Conservation (phyloP, 192 early-diverging fungal genomes). For the Diversispora epigaea region DNA sequence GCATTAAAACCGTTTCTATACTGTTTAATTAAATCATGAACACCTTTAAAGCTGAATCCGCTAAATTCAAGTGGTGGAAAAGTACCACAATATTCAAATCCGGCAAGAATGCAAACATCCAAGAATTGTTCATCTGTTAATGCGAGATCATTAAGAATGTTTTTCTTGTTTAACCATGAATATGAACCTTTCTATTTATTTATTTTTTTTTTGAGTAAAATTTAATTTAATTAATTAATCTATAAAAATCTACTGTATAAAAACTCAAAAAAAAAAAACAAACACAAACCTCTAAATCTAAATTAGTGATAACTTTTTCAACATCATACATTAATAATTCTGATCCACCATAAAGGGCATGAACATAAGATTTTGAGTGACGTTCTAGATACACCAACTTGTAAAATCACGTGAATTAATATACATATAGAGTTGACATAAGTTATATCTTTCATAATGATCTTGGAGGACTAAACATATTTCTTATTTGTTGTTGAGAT, state of each 20-base stretch:
- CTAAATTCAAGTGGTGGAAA: constrained; percentile 65
- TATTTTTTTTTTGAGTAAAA: neutral
- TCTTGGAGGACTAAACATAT: neutral
- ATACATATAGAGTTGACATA: neutral
- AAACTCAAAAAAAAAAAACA: neutral
- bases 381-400: constrained; percentile 70
- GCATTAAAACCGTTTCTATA: constrained; percentile 73
- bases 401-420: neutral
- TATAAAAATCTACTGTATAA: neutral
- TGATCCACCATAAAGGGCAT: constrained; percentile 68
- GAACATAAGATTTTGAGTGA: constrained; percentile 67
- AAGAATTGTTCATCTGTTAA: constrained; percentile 69
- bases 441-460: constrained; percentile 1
- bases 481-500: too few relatives aligned
- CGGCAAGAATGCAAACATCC: constrained; percentile 79
- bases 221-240: neutral
- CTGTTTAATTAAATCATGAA: constrained; percentile 64
- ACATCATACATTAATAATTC: constrained; percentile 77
- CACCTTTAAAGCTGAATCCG: constrained; percentile 68
- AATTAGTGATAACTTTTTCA: constrained; percentile 64
- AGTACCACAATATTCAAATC: constrained; percentile 71
- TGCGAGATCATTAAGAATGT: constrained; percentile 57
- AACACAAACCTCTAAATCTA: constrained; percentile 55
- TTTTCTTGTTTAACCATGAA: constrained; percentile 61
- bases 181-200: constrained; percentile 58